Conservation (phyloP, 2,329 filamentous ascomycete genomes). For the Harringtonia lauricola region DNA sequence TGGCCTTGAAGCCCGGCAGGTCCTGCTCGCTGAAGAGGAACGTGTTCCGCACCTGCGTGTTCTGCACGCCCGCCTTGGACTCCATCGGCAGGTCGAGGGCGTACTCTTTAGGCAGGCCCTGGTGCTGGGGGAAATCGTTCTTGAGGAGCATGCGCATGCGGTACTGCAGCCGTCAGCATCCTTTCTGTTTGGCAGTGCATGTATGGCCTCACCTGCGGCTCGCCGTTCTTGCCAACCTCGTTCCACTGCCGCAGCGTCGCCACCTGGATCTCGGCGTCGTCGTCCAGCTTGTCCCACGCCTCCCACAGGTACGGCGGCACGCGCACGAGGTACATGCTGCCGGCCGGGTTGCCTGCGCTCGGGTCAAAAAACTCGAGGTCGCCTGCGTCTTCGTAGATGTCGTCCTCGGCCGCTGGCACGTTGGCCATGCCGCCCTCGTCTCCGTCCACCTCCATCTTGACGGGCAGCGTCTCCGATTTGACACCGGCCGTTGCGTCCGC, state of each 20-base stretch:
- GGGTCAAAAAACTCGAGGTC: constrained; percentile 46
- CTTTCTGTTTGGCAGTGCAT: background rate
- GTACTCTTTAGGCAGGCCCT: constrained; percentile 78
- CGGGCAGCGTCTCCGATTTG: constrained; percentile 14
- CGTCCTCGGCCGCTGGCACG: constrained; percentile 39
- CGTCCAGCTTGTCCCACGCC: constrained; percentile 63
- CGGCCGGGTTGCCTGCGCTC: constrained; percentile 24
- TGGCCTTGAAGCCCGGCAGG: constrained; percentile 61
- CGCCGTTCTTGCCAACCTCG: constrained; percentile 40
- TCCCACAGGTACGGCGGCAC: constrained; percentile 75
- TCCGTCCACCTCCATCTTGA: constrained; percentile 31
- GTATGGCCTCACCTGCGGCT: constrained; percentile 23
- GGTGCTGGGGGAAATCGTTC: constrained; percentile 53
- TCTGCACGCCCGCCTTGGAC: constrained; percentile 18
- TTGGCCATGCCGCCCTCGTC: constrained; percentile 8
- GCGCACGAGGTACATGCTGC: constrained; percentile 59
- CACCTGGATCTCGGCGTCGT: constrained; percentile 72
- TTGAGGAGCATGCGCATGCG: constrained; percentile 57
- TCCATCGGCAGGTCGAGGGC: constrained; percentile 59
- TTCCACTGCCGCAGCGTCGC: constrained; percentile 58
- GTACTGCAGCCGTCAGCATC: constrained; percentile 8
- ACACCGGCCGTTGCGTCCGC: constrained; percentile 7
- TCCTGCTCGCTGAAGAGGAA: constrained; percentile 93
- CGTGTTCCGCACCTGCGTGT: constrained; percentile 62
- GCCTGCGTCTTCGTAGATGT: constrained; percentile 55